Conservation (phyloP, 1,139 yeast genomes). For the Pichia sorboxylosa region DNA sequence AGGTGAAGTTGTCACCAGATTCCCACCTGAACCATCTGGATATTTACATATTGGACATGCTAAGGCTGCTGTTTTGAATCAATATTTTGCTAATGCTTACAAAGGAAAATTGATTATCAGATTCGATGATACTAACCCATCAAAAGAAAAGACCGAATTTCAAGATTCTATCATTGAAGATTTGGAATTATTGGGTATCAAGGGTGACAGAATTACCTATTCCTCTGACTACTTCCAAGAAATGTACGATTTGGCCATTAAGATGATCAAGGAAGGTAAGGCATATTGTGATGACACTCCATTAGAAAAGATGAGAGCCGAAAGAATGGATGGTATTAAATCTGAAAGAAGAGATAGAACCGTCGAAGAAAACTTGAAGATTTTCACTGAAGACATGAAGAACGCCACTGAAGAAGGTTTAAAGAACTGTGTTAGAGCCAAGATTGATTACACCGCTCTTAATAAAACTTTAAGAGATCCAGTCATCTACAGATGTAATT, state of each 20-base stretch:
- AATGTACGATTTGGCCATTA: slow-evolving; percentile 76
- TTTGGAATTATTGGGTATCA: slow-evolving; percentile 75
- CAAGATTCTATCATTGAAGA: slow-evolving; percentile 89
- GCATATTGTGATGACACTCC: slow-evolving; percentile 97
- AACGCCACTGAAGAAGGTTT: slow-evolving; percentile 85
- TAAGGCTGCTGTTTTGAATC: slow-evolving; percentile 90
- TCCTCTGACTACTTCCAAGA: slow-evolving; percentile 87
- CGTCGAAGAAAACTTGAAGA: slow-evolving; percentile 76
- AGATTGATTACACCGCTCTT: slow-evolving; percentile 77
- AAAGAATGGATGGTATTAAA: slow-evolving; percentile 93
- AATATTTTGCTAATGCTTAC: slow-evolving; percentile 87
- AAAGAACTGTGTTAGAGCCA: slow-evolving; percentile 87
- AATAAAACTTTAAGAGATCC: slow-evolving; percentile 97
- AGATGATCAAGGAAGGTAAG: slow-evolving; percentile 84
- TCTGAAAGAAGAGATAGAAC: slow-evolving; percentile 83
- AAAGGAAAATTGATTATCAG: slow-evolving; percentile 90
- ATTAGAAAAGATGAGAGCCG: slow-evolving; percentile 89
- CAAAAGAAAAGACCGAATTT: slow-evolving; percentile 86
- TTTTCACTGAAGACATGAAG: slow-evolving; percentile 84
- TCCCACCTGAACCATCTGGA: slow-evolving; percentile 91
- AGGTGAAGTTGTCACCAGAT: slow-evolving; percentile 93
- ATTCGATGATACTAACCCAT: slow-evolving; percentile 95
- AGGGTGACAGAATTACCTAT: slow-evolving; percentile 76
- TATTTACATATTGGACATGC: slow-evolving; percentile 95
- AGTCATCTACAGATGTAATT: slow-evolving; percentile 89